A percentile compares a stretch with the other conserved stretches of the same genome.
Evolutionary conservation across 768 basidiomycete genomes (phyloP).

Genomic region (Termitomyces sp.): DNA sequence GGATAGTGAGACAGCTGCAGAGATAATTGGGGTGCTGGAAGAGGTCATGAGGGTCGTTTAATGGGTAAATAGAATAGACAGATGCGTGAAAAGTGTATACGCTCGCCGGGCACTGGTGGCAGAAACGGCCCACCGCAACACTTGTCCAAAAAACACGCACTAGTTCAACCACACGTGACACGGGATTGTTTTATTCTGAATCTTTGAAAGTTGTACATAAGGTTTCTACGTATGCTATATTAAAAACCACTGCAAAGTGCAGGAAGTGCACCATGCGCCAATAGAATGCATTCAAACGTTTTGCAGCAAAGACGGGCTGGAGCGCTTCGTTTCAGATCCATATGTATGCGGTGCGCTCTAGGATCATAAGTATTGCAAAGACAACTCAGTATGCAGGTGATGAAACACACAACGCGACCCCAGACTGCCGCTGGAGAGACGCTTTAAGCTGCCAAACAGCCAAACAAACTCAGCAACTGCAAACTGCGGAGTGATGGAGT

Average conservation of each 20-base stretch:
- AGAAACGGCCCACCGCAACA: background rate
- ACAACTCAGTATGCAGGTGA: background rate
- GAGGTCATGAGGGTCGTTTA: background rate
- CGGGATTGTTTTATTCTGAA: background rate
- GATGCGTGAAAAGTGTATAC: background rate
- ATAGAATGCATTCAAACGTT: background rate
- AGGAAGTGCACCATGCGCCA: background rate
- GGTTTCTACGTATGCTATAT: too few species aligned
- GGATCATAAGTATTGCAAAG: background rate
- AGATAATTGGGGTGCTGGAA: constrained; percentile 1
- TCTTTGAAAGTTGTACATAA: too few species aligned
- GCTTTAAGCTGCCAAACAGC: constrained; percentile 24
- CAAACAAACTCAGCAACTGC: constrained; percentile 10
- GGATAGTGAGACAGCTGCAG: constrained; percentile 17
- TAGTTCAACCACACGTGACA: constrained; percentile 17
- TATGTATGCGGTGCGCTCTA: background rate
- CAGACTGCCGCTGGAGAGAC: constrained; percentile 17
- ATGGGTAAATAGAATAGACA: background rate
- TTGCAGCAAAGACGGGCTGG: background rate
- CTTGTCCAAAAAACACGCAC: constrained; percentile 7
- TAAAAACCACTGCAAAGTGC: background rate
- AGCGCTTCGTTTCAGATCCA: background rate
- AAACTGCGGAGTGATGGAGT: background rate
- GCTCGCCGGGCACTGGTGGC: background rate
- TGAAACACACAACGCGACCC: background rate